phyloP scores from a whole-genome alignment of 768 basidiomycete genomes.

The Pleurotus cornucopiae region DNA sequence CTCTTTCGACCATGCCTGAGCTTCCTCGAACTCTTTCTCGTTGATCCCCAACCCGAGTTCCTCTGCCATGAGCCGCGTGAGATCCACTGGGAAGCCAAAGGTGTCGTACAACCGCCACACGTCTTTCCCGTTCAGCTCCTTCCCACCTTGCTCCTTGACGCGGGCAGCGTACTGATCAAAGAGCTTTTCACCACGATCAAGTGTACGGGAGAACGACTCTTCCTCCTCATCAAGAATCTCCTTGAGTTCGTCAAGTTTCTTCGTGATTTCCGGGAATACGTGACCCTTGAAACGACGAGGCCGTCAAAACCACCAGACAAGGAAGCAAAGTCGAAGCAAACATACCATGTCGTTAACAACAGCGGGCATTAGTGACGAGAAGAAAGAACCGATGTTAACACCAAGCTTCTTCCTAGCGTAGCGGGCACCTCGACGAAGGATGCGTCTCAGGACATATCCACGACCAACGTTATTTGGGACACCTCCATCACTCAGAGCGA shows the following conservation, averaged over 20 bases:
- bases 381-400: constrained; percentile 90
- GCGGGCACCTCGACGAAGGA: constrained; percentile 89
- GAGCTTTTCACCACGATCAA: constrained; percentile 93
- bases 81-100: constrained; percentile 95
- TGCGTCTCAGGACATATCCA: constrained; percentile 94
- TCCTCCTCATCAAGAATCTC: constrained; percentile 98
- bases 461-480: constrained; percentile 95
- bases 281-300: constrained; percentile 48
- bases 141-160: constrained; percentile 58
- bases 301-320: constrained; percentile 9
- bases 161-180: constrained; percentile 83
- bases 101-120: constrained; percentile 98
- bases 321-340: constrained; percentile 1
- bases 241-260: constrained; percentile 77
- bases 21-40: constrained; percentile 83
- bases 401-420: constrained; percentile 94
- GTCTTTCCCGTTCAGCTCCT: constrained; percentile 81
- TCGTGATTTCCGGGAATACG: constrained; percentile 91
- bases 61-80: constrained; percentile 96
- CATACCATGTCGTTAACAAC: constrained; percentile 86
- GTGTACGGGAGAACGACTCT: constrained; percentile 93
- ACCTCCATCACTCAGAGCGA: constrained; percentile 95
- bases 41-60: constrained; percentile 84
- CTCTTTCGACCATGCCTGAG: constrained; percentile 84
- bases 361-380: constrained; percentile 87